Evolutionary conservation across 108 stramenopile species (phyloP).

Genomic region (Cyclotella choctawhatcheeana): DNA sequence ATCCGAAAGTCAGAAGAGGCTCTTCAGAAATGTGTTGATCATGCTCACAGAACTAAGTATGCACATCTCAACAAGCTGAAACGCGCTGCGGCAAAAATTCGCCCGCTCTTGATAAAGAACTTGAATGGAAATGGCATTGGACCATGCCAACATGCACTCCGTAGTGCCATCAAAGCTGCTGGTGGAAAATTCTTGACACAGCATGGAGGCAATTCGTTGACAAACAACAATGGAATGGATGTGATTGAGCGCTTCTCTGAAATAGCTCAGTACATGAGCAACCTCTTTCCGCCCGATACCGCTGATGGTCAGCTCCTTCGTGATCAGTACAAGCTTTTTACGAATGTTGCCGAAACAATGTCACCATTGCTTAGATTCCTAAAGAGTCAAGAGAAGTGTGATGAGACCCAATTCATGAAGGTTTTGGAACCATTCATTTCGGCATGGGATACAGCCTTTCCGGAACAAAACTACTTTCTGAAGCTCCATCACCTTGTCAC

Average conservation of each 20-base stretch:
- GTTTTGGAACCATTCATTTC: not conserved
- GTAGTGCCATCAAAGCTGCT: not conserved
- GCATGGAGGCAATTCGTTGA: constrained; percentile 4
- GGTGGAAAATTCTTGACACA: constrained; percentile 6
- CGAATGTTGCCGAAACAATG: not conserved
- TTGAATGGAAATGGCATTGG: not conserved
- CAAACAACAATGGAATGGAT: constrained; percentile 14
- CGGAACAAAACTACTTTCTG: constrained; percentile 2
- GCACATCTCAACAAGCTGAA: not conserved
- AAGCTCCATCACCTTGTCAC: constrained; percentile 4
- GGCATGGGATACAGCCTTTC: not conserved
- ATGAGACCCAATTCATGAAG: not conserved
- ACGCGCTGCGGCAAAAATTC: not conserved
- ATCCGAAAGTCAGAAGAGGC: not conserved
- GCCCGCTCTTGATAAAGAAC: not conserved
- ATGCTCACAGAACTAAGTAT: not conserved
- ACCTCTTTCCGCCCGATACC: not conserved
- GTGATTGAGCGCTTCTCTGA: not conserved
- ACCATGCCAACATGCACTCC: not conserved
- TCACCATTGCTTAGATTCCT: not conserved
- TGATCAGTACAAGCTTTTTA: not conserved
- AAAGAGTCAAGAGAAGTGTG: not conserved
- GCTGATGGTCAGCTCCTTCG: not conserved
- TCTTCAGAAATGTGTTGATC: not conserved
- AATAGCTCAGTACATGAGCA: too few relatives aligned